phyloP scores from a whole-genome alignment of 306 rosid species.

The Prunus dulcis region DNA sequence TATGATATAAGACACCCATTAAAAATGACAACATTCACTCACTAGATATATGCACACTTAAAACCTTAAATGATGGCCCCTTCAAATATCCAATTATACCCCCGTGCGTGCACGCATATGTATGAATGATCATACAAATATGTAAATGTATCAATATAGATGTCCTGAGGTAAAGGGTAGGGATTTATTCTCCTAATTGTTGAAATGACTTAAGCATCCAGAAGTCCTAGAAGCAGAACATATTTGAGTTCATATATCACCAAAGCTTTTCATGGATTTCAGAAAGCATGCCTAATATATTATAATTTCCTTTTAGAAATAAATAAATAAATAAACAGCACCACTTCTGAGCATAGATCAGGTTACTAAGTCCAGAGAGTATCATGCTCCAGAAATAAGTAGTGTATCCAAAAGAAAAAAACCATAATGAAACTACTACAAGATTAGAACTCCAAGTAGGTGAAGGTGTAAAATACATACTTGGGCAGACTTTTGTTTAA shows the following conservation, averaged over 20 bases:
- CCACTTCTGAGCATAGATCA: not conserved
- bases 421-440: not conserved
- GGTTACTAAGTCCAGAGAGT: not conserved
- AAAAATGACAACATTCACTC: not conserved
- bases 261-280: not conserved
- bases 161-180: not conserved
- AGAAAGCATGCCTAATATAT: not conserved
- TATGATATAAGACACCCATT: not conserved
- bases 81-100: not conserved
- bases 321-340: not conserved
- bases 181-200: not conserved
- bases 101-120: not conserved
- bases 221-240: not conserved
- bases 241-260: not conserved
- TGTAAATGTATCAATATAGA: not conserved
- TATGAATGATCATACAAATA: not conserved
- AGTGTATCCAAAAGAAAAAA: not conserved
- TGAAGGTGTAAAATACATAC: conserved; percentile 46
- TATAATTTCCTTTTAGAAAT: not conserved
- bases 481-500: conserved; percentile 65
- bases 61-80: not conserved
- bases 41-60: not conserved
- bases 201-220: not conserved
- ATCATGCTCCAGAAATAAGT: not conserved
- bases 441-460: conserved; percentile 3